Conservation (phyloP, 805 yeast genomes). For the Candida koratica region DNA sequence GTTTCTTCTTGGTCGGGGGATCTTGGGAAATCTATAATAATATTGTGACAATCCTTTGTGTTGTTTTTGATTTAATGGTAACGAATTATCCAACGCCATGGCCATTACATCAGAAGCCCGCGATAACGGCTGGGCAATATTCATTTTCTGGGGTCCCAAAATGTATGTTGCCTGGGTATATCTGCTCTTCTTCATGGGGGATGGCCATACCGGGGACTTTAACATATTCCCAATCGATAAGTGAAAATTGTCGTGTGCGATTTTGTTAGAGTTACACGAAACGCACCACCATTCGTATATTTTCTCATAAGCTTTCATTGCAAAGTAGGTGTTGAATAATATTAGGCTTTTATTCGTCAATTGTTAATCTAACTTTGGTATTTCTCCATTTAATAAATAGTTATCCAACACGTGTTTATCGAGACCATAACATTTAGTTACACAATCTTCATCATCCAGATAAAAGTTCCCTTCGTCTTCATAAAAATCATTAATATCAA, state of each 20-base stretch:
- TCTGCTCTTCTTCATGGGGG: slow-evolving; percentile 16
- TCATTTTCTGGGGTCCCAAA: slow-evolving; percentile 36
- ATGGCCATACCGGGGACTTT: slow-evolving; percentile 20
- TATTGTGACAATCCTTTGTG: slow-evolving; percentile 20
- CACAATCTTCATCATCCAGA: too few species aligned
- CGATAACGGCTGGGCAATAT: slow-evolving; percentile 41
- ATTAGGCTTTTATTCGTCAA: too few species aligned
- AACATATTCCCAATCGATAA: slow-evolving; percentile 15
- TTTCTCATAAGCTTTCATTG: too few species aligned
- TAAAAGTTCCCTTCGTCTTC: too few species aligned
- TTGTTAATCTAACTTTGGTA: too few species aligned
- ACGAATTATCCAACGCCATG: slow-evolving; percentile 21
- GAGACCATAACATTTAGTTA: too few species aligned
- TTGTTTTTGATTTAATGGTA: slow-evolving; percentile 16
- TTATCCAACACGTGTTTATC: too few species aligned
- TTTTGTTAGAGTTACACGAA: neutral
- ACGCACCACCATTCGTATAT: too few species aligned
- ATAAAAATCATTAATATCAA: too few species aligned
- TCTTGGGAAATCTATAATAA: slow-evolving; percentile 46
- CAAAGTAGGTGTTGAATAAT: too few species aligned
- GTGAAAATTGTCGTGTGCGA: slow-evolving; percentile 8
- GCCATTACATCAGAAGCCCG: slow-evolving; percentile 38
- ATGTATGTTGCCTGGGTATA: slow-evolving; percentile 25
- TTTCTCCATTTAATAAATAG: too few species aligned
- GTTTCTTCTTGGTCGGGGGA: slow-evolving; percentile 55